phyloP scores from a whole-genome alignment of 2,329 filamentous ascomycete species.

The Xylariaceae sp. region DNA sequence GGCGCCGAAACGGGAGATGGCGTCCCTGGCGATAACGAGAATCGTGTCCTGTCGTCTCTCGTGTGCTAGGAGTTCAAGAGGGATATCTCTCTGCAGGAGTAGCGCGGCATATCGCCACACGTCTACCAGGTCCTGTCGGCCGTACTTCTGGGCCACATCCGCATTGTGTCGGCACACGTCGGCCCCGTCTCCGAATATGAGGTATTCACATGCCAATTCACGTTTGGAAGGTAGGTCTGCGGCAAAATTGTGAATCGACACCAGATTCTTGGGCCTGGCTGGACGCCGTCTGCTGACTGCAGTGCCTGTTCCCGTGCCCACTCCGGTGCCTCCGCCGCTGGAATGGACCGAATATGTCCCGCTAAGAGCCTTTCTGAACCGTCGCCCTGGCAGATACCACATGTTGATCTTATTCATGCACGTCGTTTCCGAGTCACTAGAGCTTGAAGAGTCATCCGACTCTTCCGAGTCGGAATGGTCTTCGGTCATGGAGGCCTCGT shows the following conservation, averaged over 20 bases:
- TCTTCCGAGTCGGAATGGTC: slow-evolving; percentile 48
- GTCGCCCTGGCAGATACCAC: slow-evolving; percentile 50
- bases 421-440: slow-evolving; percentile 57
- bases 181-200: slow-evolving; percentile 76
- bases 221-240: slow-evolving; percentile 72
- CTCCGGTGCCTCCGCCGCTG: slow-evolving; percentile 55
- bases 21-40: slow-evolving; percentile 63
- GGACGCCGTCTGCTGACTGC: slow-evolving; percentile 45
- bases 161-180: slow-evolving; percentile 83
- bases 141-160: slow-evolving; percentile 64
- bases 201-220: slow-evolving; percentile 72
- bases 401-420: slow-evolving; percentile 54
- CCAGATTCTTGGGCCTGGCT: slow-evolving; percentile 56
- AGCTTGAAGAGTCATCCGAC: slow-evolving; percentile 45
- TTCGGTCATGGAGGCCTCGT: slow-evolving; percentile 47
- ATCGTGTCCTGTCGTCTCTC: slow-evolving; percentile 53
- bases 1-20: slow-evolving; percentile 40
- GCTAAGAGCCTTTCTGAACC: slow-evolving; percentile 51
- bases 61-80: slow-evolving; percentile 57
- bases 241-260: slow-evolving; percentile 68
- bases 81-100: slow-evolving; percentile 70
- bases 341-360: slow-evolving; percentile 53
- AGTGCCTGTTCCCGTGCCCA: slow-evolving; percentile 52
- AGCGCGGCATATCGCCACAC: slow-evolving; percentile 80
- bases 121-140: slow-evolving; percentile 65